Percentiles rank a stretch among this genome's conserved stretches.
Conservation (phyloP, 352 stramenopile genomes). For the Pythium oligandrum region DNA sequence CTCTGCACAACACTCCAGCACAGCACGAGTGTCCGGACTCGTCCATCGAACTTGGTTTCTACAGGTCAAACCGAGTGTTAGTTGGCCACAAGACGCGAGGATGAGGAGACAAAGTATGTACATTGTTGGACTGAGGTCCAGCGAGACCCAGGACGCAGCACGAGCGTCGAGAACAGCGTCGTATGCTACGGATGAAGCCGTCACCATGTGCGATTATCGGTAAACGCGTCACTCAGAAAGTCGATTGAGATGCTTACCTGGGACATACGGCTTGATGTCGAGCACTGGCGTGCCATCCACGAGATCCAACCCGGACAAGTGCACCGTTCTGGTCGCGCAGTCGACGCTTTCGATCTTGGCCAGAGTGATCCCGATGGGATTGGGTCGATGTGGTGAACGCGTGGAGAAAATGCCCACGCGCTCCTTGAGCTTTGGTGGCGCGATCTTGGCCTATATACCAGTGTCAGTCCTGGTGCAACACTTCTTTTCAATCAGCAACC, state of each 20-base stretch:
- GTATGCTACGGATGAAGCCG: slow-evolving; percentile 7
- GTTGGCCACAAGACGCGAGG: too few species aligned
- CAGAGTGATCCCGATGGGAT: slow-evolving; percentile 92
- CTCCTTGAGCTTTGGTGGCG: slow-evolving; percentile 63
- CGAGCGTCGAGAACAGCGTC: slow-evolving; percentile 9
- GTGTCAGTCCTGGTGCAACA: neutral
- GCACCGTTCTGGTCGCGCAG: slow-evolving; percentile 44
- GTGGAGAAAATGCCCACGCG: slow-evolving; percentile 94
- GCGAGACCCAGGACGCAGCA: slow-evolving; percentile 14
- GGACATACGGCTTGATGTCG: slow-evolving; percentile 98
- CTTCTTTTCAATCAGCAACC: neutral
- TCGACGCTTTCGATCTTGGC: slow-evolving; percentile 87
- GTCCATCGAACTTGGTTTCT: slow-evolving; percentile 44
- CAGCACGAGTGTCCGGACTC: slow-evolving; percentile 15
- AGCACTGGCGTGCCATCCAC: slow-evolving; percentile 96
- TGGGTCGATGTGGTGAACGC: slow-evolving; percentile 95
- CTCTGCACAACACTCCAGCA: slow-evolving; percentile 27
- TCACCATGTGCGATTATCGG: too few species aligned
- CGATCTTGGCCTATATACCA: slow-evolving; percentile 52
- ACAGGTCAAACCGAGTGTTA: neutral
- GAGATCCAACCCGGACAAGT: slow-evolving; percentile 89
- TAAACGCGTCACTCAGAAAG: too few species aligned
- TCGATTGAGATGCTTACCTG: slow-evolving; percentile 27
- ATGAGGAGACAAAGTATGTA: neutral
- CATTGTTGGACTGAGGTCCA: slow-evolving; percentile 18